Evolutionary conservation across 495 filamentous ascomycete species (phyloP), one percentile per base, ranked within the genome.

Genomic region (Parathielavia hyrcaniae): DNA sequence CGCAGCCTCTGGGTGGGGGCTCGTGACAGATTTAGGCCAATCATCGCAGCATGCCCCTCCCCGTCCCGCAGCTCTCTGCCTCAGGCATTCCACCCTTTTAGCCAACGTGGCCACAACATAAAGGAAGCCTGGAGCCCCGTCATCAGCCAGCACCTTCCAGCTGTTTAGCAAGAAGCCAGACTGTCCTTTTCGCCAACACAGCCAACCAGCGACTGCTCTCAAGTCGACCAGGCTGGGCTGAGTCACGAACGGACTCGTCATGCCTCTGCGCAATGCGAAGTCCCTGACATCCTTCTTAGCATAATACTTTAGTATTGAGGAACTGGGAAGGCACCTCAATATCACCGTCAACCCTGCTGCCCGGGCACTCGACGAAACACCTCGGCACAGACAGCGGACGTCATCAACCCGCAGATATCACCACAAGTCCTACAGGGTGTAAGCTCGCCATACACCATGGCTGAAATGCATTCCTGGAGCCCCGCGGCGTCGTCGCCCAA

Each of bases 301-400:
- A 38, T 73, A 73, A 30, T 30, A 30, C 26, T 65, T n/a, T 71
- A 57, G 71, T 73, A 73, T 67, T 61, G 71, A 71, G 69, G 70
- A 70, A 64, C 63, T 68, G 65, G 69, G 71, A 74, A 71, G 71
- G 67, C 72, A 66, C 71, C 74, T 77, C 67, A 59, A 53, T 72
- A 70, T 67, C 62, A 61, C 45, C 1, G 41, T 41, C 50, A 58
- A 60, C 47, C 41, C 53, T 20, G 9, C 55, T 32, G 35, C 38
- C 30, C 45, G 43, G 17, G 5, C 38, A 52, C 40, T 35, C 52
- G n/a, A 5, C 30, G 1, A 52, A 20, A 36, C 5, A 35, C 14
- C 39, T 19, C 23, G 40, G 39, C 36, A 44, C 35, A 39, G 38
- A 32, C n/a, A n/a, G 39, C 26, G 40, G 39, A 47, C 17, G 17